Evolutionary conservation across 352 stramenopile species (phyloP).

Genomic region (Pythium aristosporum): DNA sequence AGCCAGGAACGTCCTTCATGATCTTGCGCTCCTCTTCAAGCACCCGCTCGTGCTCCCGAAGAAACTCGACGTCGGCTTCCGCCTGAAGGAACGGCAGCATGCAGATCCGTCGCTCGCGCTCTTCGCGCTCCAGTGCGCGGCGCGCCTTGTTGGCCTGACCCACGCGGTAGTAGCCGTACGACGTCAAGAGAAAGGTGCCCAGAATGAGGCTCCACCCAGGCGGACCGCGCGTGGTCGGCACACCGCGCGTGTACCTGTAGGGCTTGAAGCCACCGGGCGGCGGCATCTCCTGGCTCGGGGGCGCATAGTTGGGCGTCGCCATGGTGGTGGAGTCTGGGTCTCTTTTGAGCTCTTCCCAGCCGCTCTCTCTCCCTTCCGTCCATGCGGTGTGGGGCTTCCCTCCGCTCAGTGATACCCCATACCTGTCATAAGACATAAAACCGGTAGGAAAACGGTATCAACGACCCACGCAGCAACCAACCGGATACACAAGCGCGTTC

Average conservation of each 20-base stretch:
- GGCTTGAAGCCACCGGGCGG: conserved; percentile 73
- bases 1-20: conserved; percentile 95
- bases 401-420: conserved; percentile 13
- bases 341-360: background rate
- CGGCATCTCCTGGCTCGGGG: conserved; percentile 83
- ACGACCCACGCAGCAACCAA: conserved; percentile 21
- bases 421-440: conserved; percentile 6
- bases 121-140: conserved; percentile 67
- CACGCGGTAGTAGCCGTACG: conserved; percentile 72
- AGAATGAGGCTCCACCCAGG: conserved; percentile 80
- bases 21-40: conserved; percentile 91
- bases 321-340: conserved; percentile 38
- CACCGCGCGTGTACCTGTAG: conserved; percentile 62
- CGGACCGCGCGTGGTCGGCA: conserved; percentile 63
- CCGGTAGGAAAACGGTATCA: conserved; percentile 18
- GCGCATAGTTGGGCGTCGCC: conserved; percentile 79
- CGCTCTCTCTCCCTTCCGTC: conserved; percentile 11
- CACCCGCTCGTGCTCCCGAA: conserved; percentile 85
- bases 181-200: conserved; percentile 69
- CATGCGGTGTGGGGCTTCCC: conserved; percentile 24
- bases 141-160: conserved; percentile 77
- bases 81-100: conserved; percentile 95
- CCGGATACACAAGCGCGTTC: conserved; percentile 9
- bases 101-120: conserved; percentile 92
- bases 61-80: conserved; percentile 92